Conservation (phyloP, 176 grass and related monocot species). For the Musa itinerans region DNA sequence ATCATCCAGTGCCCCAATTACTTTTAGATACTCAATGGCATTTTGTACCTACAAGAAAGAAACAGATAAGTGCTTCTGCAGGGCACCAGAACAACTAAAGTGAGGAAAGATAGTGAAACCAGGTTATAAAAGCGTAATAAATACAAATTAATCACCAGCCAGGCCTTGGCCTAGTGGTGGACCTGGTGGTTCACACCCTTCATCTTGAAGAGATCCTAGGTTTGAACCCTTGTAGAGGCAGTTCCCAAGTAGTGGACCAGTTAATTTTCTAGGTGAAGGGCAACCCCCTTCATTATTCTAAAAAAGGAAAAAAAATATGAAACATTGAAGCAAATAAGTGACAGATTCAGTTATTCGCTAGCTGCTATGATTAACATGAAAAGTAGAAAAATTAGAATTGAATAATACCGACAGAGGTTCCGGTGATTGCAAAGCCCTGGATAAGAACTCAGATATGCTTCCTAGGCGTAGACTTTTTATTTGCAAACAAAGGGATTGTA, state of each 20-base stretch:
- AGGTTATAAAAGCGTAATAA: background rate
- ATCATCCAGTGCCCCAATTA: conserved; percentile 88
- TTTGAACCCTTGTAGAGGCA: background rate
- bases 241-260: background rate
- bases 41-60: conserved; percentile 68
- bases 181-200: background rate
- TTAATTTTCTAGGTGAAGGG: background rate
- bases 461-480: conserved; percentile 94
- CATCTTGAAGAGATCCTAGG: background rate
- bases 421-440: conserved; percentile 93
- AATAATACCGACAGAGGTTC: conserved; percentile 76
- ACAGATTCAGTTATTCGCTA: background rate
- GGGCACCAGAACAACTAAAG: background rate
- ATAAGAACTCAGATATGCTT: conserved; percentile 93
- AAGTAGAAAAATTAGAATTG: background rate
- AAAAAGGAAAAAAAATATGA: no score
- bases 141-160: background rate
- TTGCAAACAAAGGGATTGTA: conserved; percentile 98
- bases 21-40: conserved; percentile 93
- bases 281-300: no score
- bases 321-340: background rate
- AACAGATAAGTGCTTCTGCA: background rate
- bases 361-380: background rate
- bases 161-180: background rate
- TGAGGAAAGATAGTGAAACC: no score